These are phyloP conservation scores for Cyberlindnera mrakii DNA, from an alignment of 805 yeast genomes.

Conservation along the genomic window DNA sequence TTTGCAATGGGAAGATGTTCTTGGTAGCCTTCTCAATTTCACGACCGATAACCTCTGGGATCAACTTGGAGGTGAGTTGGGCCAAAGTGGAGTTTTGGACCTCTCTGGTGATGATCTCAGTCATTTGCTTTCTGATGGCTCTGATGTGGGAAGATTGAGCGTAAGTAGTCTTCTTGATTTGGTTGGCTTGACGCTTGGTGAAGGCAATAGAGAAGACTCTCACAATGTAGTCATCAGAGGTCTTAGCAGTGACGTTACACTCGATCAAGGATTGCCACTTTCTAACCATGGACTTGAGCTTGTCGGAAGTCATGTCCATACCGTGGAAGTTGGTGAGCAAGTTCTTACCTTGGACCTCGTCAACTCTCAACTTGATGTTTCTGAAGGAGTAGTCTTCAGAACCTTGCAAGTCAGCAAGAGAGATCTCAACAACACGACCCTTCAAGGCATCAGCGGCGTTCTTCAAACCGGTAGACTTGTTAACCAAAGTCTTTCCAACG, in stretches of 20 bases:
- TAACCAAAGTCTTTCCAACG: slow-evolving; percentile 97
- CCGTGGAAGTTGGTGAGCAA: slow-evolving; percentile 99
- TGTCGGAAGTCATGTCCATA: slow-evolving; percentile 95
- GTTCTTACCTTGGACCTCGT: slow-evolving; percentile 98
- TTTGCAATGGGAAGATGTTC: slow-evolving; percentile 94
- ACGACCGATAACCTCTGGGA: slow-evolving; percentile 98
- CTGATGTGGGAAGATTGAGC: slow-evolving; percentile 97
- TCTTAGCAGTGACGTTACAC: slow-evolving; percentile 97
- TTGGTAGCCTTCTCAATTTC: slow-evolving; percentile 96
- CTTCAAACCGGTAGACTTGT: slow-evolving; percentile 97
- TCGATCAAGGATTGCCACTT: slow-evolving; percentile 98
- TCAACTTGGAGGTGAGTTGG: slow-evolving; percentile 94
- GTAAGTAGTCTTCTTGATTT: slow-evolving; percentile 94
- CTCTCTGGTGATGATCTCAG: slow-evolving; percentile 94
- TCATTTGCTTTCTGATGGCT: slow-evolving; percentile 78
- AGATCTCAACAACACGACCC: slow-evolving; percentile 95
- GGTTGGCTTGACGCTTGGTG: slow-evolving; percentile 97
- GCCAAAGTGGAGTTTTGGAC: slow-evolving; percentile 91
- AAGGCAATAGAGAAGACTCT: slow-evolving; percentile 96
- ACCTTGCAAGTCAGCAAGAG: slow-evolving; percentile 96
- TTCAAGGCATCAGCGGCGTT: slow-evolving; percentile 97
- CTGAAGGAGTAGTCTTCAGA: slow-evolving; percentile 98
- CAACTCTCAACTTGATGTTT: slow-evolving; percentile 96
- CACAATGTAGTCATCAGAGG: slow-evolving; percentile 94
- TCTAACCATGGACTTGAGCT: slow-evolving; percentile 95